phyloP scores from a whole-genome alignment of 805 yeast genomes.

The Candida ascalaphidarum region DNA sequence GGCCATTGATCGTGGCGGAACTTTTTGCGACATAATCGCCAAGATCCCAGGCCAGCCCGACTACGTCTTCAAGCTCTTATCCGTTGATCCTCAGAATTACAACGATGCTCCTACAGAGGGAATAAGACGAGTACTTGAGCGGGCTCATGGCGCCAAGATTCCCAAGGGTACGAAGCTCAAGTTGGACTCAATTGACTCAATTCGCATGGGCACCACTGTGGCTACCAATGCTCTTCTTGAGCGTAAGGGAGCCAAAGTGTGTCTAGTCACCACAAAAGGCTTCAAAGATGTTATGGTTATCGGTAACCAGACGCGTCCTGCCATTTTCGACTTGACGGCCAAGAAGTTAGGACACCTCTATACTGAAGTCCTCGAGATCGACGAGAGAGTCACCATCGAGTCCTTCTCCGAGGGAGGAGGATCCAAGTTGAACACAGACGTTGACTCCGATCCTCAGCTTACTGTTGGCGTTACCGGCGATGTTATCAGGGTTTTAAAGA shows the following conservation, averaged over 20 bases:
- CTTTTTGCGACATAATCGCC: conserved; percentile 72
- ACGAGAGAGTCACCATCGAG: conserved; percentile 81
- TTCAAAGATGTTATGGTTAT: conserved; percentile 74
- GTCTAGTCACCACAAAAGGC: conserved; percentile 80
- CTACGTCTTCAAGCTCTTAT: conserved; percentile 65
- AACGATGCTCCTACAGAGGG: conserved; percentile 92
- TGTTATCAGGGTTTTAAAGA: conserved; percentile 18
- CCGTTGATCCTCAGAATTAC: conserved; percentile 85
- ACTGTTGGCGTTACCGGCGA: conserved; percentile 30
- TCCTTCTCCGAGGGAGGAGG: conserved; percentile 68
- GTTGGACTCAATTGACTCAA: conserved; percentile 52
- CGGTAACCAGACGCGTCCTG: conserved; percentile 90
- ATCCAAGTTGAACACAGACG: conserved; percentile 10
- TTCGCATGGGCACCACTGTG: conserved; percentile 90
- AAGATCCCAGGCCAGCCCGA: conserved; percentile 45
- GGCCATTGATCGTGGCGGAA: conserved; percentile 61
- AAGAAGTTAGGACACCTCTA: conserved; percentile 65
- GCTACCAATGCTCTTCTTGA: conserved; percentile 94
- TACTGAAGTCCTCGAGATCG: conserved; percentile 71
- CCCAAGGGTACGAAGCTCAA: conserved; percentile 57
- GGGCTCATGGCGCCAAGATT: conserved; percentile 42
- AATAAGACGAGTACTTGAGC: conserved; percentile 67
- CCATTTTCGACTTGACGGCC: conserved; percentile 77
- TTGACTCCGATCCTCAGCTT: conserved; percentile 21
- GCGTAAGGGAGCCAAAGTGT: conserved; percentile 85